Evolutionary conservation across 2,329 filamentous ascomycete species (phyloP).

Genomic region (Phoma herbarum): DNA sequence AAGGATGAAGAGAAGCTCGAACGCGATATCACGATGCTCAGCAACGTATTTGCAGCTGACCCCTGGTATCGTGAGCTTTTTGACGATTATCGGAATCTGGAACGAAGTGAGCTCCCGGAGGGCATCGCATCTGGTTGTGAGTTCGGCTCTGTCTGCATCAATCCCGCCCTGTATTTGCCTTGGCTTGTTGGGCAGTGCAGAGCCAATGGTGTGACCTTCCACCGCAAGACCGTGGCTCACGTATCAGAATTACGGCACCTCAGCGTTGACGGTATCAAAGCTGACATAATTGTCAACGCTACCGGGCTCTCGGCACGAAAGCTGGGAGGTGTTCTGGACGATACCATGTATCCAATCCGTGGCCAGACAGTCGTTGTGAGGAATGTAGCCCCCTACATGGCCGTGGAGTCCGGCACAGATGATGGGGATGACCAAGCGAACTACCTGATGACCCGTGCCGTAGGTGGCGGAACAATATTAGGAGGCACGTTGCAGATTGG

Average conservation of each 20-base stretch:
- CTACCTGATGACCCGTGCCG: constrained; percentile 84
- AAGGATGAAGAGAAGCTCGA: background rate
- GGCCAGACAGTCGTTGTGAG: constrained; percentile 85
- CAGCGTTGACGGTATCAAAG: constrained; percentile 41
- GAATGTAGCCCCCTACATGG: constrained; percentile 77
- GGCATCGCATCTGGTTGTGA: constrained; percentile 74
- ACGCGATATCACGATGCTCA: background rate
- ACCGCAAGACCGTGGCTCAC: constrained; percentile 61
- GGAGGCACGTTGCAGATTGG: constrained; percentile 82
- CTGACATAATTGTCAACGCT: constrained; percentile 81
- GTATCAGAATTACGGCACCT: constrained; percentile 53
- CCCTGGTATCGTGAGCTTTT: background rate
- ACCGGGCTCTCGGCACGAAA: constrained; percentile 73
- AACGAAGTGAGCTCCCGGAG: constrained; percentile 44
- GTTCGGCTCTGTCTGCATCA: constrained; percentile 89
- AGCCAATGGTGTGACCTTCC: constrained; percentile 70
- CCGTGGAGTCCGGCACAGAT: constrained; percentile 73
- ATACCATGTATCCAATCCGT: constrained; percentile 74
- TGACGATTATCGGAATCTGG: background rate
- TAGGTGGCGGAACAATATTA: constrained; percentile 77
- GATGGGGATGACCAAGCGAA: constrained; percentile 74
- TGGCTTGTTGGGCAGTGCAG: constrained; percentile 84
- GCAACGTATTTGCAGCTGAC: background rate
- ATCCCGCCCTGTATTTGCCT: constrained; percentile 83
- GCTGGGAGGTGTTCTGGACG: constrained; percentile 73